Evolutionary conservation across 257 asterid genomes (phyloP), one percentile per base, ranked within the genome.

Genomic region (Ballota nigra): DNA sequence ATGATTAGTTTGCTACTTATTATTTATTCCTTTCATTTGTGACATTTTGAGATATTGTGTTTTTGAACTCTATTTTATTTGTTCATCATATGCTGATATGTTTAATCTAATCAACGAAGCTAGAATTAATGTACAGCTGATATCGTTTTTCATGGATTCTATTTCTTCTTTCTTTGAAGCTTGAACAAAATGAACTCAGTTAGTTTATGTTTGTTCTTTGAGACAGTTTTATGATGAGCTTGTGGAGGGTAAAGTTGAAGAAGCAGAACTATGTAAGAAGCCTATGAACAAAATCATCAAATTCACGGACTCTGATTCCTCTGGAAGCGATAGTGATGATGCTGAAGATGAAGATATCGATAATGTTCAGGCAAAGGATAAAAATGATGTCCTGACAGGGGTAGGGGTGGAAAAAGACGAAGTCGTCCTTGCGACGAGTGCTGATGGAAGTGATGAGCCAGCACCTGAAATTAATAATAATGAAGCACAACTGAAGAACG

Each of bases 191-290:
- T 51, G 16, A 15, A 4, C 18, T n/a, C 33, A 20, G 29, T 70
- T 38, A 34, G 38, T 51, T 65, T 41, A 41, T 45, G 18, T 65
- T 73, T 71, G 24, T 60, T 24, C 45, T 15, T 61, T 66, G 16
- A 7, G 64, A 66, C 87, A 95, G 99, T 95, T 83, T 78, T 88
- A 63, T 47, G 99, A 95, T 66, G 99, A 95, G 76, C 87, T 92
- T 69, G 59, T 89, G 70, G 88, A 87, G 58, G 97, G 95, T 29
- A 81, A 26, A 59, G 66, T 58, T 49, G 81, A 64, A 70, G 78
- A 78, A 20, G 76, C 71, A 60, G 86, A 81, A 71, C 65, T 75
- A 63, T 23, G 84, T 29, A 81, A 81, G 73, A 87, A 83, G 79
- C 82, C 89, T 53, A 12, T 61, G 64, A 92, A 95, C 87, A 95